Conservation (phyloP, 768 basidiomycete genomes). For the Phylloporus sp. region DNA sequence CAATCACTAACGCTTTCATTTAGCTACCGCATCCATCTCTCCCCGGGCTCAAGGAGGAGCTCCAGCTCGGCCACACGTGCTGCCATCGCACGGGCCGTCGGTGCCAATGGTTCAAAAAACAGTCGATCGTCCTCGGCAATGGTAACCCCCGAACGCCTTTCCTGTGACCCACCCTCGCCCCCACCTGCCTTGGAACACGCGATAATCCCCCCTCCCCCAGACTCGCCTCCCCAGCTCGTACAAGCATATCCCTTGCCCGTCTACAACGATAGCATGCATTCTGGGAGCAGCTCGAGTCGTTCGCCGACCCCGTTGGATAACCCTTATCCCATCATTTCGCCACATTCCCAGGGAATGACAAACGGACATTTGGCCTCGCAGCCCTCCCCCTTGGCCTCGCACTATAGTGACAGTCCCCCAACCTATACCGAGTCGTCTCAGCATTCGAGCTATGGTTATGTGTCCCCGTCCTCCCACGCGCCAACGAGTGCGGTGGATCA, state of each 20-base stretch:
- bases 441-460: constrained; percentile 28
- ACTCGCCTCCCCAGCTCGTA: constrained; percentile 51
- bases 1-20: constrained; percentile 11
- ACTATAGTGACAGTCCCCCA: constrained; percentile 29
- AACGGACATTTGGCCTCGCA: constrained; percentile 32
- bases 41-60: constrained; percentile 69
- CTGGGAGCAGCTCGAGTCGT: constrained; percentile 36
- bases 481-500: constrained; percentile 25
- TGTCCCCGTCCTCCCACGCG: constrained; percentile 22
- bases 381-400: constrained; percentile 27
- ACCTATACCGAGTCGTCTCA: constrained; percentile 30
- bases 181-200: constrained; percentile 47
- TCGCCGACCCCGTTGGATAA: constrained; percentile 45
- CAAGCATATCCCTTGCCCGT: constrained; percentile 35
- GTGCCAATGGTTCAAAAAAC: constrained; percentile 20
- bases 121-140: constrained; percentile 24
- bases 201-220: constrained; percentile 40
- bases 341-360: constrained; percentile 33
- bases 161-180: constrained; percentile 25
- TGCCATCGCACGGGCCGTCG: constrained; percentile 45
- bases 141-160: constrained; percentile 24
- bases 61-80: constrained; percentile 52
- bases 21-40: constrained; percentile 78
- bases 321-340: constrained; percentile 36
- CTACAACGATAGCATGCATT: constrained; percentile 26